Base-by-base conservation (phyloP, 106 monocot genomes). In the Xerophyta viscosa region DNA sequence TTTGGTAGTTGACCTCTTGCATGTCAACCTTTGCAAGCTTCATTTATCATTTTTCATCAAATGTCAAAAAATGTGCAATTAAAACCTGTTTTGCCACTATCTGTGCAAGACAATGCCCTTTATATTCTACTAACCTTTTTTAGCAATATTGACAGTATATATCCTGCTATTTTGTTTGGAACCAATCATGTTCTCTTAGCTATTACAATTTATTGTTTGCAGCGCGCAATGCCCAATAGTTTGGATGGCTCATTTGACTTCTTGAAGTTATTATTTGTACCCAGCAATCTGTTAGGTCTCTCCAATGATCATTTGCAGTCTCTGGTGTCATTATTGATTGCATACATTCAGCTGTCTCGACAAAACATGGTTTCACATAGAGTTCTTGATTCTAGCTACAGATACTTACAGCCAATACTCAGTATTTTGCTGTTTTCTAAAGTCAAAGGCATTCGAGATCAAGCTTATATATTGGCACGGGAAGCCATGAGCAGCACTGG, bases 221-320 rank as follows among this genome's bases (percentile, higher is more conserved):
- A 98, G 96, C 48, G 79, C 24, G 60, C 65, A 60, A 52, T 82
- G 57, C 89, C 89, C 17, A 71, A 46, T 56, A 60, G 71, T 67
- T 71, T 98, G 59, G 85, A 79, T 44, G 82, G 78, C 31, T 68
- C 79, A 43, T 89, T 82, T 79, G 96, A 98, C 60, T 98, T 98
- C 62, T 79, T 98, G 57, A 98, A 74, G 58, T 41, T 86, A 62
- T 57, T 98, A n/a, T n/a, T n/a, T n/a, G n/a, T n/a, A 43, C 76
- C 85, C 10, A n/a, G 8, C 17, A 67, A 98, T 48, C 78, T 84
- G 48, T 76, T 70, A 48, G 61, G 50, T 39, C 65, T 89, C 9
- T 79, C 84, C 51, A 57, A 12, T 10, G 57, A 60, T 61, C 83
- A 77, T 33, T 74, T 67, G 23, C 58, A 67, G 29, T 89, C 96